Conservation (phyloP, 768 basidiomycete species). For the Guyanaporus albipodus region DNA sequence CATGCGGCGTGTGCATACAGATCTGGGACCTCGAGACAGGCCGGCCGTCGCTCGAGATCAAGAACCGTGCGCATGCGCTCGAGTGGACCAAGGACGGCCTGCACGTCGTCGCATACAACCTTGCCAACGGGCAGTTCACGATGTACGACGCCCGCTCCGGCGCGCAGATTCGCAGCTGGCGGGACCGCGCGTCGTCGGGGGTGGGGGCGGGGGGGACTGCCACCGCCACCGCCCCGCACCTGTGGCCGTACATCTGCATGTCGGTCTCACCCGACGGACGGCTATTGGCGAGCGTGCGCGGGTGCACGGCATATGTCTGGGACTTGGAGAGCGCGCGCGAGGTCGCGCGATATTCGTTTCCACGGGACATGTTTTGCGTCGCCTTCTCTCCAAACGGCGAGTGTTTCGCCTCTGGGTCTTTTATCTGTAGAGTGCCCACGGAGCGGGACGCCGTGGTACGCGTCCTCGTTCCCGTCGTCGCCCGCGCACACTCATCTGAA, state of each 20-base stretch:
- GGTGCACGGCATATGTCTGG: conserved; percentile 16
- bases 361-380: conserved; percentile 22
- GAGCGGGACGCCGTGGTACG: conserved; percentile 8
- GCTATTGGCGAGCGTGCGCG: conserved; percentile 19
- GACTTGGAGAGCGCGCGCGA: conserved; percentile 13
- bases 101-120: conserved; percentile 20
- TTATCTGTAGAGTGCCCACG: conserved; percentile 14
- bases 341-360: conserved; percentile 19
- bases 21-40: conserved; percentile 20
- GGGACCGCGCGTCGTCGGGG: conserved; percentile 11
- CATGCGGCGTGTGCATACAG: conserved; percentile 23
- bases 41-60: conserved; percentile 22
- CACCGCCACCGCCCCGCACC: conserved; percentile 1
- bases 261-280: conserved; percentile 20
- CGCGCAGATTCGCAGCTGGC: conserved; percentile 20
- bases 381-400: conserved; percentile 22
- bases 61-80: conserved; percentile 22
- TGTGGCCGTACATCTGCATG: conserved; percentile 24
- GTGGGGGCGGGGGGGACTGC: too few species aligned
- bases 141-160: conserved; percentile 20
- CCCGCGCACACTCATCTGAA: not conserved
- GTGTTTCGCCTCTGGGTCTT: conserved; percentile 14
- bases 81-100: conserved; percentile 23
- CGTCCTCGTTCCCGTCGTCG: not conserved
- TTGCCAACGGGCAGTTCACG: conserved; percentile 23